Conservation (phyloP, 306 rosid genomes). For the Echinosophora koreensis region DNA sequence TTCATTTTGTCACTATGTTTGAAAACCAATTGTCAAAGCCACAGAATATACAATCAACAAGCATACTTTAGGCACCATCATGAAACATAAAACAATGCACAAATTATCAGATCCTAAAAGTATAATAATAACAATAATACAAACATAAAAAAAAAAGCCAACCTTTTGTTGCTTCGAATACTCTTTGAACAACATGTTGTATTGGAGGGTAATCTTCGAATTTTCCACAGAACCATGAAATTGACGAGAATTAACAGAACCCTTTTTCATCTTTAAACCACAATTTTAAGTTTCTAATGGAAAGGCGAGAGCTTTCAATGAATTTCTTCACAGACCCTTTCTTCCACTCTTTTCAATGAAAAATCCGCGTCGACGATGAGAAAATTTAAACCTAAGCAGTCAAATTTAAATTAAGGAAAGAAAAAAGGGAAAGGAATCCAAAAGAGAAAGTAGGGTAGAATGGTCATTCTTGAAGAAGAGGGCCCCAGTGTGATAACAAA, state of each 20-base stretch:
- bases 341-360: background rate
- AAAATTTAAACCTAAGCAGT: background rate
- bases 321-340: background rate
- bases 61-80: constrained; percentile 3
- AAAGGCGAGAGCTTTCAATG: background rate
- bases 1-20: background rate
- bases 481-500: no score
- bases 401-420: background rate
- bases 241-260: constrained; percentile 36
- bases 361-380: background rate
- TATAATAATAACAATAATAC: background rate
- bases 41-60: background rate
- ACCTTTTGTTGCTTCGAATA: constrained; percentile 68
- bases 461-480: background rate
- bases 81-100: background rate
- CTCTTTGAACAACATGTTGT: constrained; percentile 50
- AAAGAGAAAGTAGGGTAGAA: background rate
- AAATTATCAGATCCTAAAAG: background rate
- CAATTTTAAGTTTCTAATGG: constrained; percentile 1
- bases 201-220: constrained; percentile 17
- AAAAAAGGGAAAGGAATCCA: background rate
- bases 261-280: constrained; percentile 55
- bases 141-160: background rate
- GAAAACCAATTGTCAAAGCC: background rate
- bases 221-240: constrained; percentile 27